phyloP scores from a whole-genome alignment of 805 yeast genomes.

The Pichia occidentalis region DNA sequence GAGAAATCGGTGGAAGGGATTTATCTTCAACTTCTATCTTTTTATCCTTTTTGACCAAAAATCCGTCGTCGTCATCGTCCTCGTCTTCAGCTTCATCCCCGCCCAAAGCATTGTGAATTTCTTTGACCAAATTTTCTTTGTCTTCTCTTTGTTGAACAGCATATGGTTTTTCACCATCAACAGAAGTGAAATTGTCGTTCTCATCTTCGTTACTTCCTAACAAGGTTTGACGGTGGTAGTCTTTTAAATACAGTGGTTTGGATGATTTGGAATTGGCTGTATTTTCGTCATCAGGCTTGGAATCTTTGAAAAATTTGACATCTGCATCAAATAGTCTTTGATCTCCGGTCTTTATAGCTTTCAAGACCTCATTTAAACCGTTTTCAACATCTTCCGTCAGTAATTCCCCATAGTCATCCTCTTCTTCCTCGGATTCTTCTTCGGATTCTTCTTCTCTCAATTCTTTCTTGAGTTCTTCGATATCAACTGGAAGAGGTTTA shows the following conservation, averaged over 20 bases:
- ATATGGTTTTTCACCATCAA: constrained; percentile 59
- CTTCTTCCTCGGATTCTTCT: constrained; percentile 54
- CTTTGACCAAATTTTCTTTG: constrained; percentile 62
- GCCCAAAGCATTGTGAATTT: constrained; percentile 64
- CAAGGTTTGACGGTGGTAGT: constrained; percentile 81
- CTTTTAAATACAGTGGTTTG: constrained; percentile 84
- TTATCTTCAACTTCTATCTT: constrained; percentile 21
- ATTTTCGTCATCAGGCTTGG: constrained; percentile 41
- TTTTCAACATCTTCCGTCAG: constrained; percentile 79
- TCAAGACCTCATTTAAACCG: constrained; percentile 67
- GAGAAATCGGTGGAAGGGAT: constrained; percentile 24
- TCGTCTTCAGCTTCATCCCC: constrained; percentile 41
- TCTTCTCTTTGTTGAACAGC: constrained; percentile 72
- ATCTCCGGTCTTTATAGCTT: constrained; percentile 65
- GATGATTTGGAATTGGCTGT: constrained; percentile 50
- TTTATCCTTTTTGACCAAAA: constrained; percentile 55
- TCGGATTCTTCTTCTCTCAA: constrained; percentile 25
- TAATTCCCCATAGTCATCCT: constrained; percentile 87
- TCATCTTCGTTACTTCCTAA: constrained; percentile 57
- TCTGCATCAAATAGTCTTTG: constrained; percentile 58
- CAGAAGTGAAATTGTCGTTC: constrained; percentile 47
- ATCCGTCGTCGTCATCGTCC: constrained; percentile 36
- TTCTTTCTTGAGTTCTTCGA: constrained; percentile 15
- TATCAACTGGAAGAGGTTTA: constrained; percentile 11
- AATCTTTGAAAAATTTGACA: constrained; percentile 69